Conservation (phyloP, 2,329 filamentous ascomycete genomes). For the Sporothrix euskadiensis region DNA sequence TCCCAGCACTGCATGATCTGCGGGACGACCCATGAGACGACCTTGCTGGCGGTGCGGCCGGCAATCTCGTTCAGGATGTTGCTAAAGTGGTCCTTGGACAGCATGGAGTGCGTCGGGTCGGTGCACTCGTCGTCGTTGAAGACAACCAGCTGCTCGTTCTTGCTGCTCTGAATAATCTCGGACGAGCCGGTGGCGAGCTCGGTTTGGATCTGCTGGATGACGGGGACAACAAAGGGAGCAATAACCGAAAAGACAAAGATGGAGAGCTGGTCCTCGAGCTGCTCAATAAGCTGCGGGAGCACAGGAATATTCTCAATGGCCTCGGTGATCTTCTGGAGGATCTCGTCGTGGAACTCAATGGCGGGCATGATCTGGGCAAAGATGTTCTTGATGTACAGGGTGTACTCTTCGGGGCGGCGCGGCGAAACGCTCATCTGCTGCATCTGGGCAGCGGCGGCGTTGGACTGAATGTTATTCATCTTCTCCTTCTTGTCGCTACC, state of each 20-base stretch:
- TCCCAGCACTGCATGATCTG: slow-evolving; percentile 89
- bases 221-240: slow-evolving; percentile 81
- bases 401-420: slow-evolving; percentile 80
- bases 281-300: slow-evolving; percentile 79
- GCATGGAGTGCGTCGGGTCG: slow-evolving; percentile 92
- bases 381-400: slow-evolving; percentile 70
- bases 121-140: slow-evolving; percentile 75
- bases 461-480: slow-evolving; percentile 75
- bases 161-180: slow-evolving; percentile 83
- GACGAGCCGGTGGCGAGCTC: slow-evolving; percentile 83
- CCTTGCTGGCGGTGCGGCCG: slow-evolving; percentile 75
- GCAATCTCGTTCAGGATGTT: slow-evolving; percentile 87
- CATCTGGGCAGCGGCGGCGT: slow-evolving; percentile 73
- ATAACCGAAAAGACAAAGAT: slow-evolving; percentile 90
- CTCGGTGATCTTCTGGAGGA: slow-evolving; percentile 75
- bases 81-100: slow-evolving; percentile 93
- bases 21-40: slow-evolving; percentile 82
- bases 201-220: slow-evolving; percentile 82
- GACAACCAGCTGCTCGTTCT: slow-evolving; percentile 81
- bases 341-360: slow-evolving; percentile 85
- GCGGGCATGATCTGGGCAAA: slow-evolving; percentile 83
- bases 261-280: slow-evolving; percentile 83
- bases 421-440: slow-evolving; percentile 73
- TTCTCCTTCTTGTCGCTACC: slow-evolving; percentile 71
- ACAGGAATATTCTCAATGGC: slow-evolving; percentile 84